Base-by-base conservation (phyloP, 805 yeast genomes). In the Teunomyces aglyptinius region DNA sequence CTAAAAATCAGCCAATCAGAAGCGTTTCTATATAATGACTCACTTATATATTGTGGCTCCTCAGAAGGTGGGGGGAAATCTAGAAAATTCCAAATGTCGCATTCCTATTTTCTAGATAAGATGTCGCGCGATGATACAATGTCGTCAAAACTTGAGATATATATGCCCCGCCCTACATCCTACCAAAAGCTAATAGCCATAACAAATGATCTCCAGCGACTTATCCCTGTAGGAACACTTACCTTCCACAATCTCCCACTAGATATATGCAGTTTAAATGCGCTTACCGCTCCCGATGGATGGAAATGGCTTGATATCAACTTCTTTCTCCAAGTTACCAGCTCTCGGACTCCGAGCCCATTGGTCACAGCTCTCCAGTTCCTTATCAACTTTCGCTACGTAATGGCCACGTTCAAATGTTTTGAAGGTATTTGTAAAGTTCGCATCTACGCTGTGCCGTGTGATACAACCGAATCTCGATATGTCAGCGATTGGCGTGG, bases 261-360 rank as follows among this genome's bases (percentile, higher is more conserved):
- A 1, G 52, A 67, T 3, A 64, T 68, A 0, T 62, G 68, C 11
- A 66, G 66, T 28, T 48, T 60, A 20, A 56, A 61, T 3, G 77
- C 76, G 0, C 28, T 66, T 0, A 48, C 46, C 7, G 70, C 76
- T 0, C 12, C 22, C 8, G 35, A 27, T 16, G 24, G 36, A 1
- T 83, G 87, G 86, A 54, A 41, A 42, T 82, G 86, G 87, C 61
- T 80, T 12, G 82, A 80, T 49, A 65, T 77, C 7, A 78, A 78
- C 13, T 66, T 55, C 49, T 58, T 70, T 4, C 44, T 42, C 39
- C 28, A 73, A 0, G 39, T 78, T 4, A 38, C 49, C 3, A 76
- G 76, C 41, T 6, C 22, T 26, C 27, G 24, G 3, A 36, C 10
- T 5, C 28, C 39, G 16, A 36, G 28, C n/a, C 26, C 19, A 20